Percentiles rank a stretch among this genome's conserved stretches.
phyloP scores from a whole-genome alignment of 2,329 filamentous ascomycete species.

The Colletotrichum plurivorum region DNA sequence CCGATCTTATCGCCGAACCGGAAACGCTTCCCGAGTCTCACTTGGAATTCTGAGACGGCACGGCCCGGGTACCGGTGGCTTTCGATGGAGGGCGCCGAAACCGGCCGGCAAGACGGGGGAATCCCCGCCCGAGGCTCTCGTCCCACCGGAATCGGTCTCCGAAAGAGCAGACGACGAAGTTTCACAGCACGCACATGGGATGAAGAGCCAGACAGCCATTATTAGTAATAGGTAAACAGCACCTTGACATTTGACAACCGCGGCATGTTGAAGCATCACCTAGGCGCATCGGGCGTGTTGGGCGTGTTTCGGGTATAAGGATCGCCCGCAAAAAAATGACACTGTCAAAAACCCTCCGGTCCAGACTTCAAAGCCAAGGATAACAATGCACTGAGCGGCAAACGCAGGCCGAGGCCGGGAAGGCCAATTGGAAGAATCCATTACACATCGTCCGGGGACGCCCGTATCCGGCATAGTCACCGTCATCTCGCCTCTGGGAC shows the following conservation, averaged over 20 bases:
- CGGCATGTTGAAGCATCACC: neutral
- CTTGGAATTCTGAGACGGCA: neutral
- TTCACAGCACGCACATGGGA: too few relatives aligned
- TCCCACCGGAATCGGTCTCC: neutral
- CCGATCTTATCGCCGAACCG: constrained; percentile 13
- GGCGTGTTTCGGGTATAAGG: constrained; percentile 11
- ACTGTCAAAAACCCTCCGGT: neutral
- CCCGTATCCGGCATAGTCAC: constrained; percentile 10
- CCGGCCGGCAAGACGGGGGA: constrained; percentile 8
- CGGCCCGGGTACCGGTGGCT: constrained; percentile 17
- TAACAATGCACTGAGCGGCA: neutral
- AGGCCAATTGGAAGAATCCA: constrained; percentile 24
- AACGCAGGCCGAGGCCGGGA: neutral
- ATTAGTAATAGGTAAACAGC: neutral
- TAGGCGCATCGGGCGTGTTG: constrained; percentile 7
- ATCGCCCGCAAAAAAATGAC: neutral
- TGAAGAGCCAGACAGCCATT: neutral
- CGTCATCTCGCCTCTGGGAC: neutral
- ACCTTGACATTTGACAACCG: neutral
- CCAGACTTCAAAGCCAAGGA: neutral
- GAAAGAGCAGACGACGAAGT: neutral
- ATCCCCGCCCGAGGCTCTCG: neutral
- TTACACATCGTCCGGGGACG: constrained; percentile 21
- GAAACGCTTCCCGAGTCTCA: neutral
- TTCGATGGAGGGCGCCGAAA: constrained; percentile 5